A percentile compares a stretch with the other conserved stretches of the same genome.
Conservation (phyloP, 1,139 yeast genomes). For the Magnusiomyces suaveolens region DNA sequence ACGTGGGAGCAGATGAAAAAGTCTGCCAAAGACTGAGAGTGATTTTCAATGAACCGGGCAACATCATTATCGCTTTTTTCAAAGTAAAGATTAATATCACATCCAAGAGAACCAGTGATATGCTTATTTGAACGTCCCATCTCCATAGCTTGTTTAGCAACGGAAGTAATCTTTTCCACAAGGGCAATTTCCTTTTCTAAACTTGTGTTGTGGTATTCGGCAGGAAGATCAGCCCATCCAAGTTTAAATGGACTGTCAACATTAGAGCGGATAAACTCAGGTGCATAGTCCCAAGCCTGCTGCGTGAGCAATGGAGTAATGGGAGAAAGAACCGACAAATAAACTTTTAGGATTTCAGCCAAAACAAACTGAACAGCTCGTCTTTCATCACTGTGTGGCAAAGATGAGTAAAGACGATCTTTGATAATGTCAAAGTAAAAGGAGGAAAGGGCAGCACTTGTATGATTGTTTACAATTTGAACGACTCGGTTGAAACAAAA, state of each 20-base stretch:
- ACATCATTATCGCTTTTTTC: conserved; percentile 17
- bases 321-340: conserved; percentile 64
- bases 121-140: conserved; percentile 39
- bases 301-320: conserved; percentile 75
- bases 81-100: conserved; percentile 38
- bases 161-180: conserved; percentile 42
- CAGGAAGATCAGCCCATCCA: conserved; percentile 37
- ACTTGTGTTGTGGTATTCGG: conserved; percentile 31
- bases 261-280: conserved; percentile 31
- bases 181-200: conserved; percentile 31
- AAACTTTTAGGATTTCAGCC: conserved; percentile 48
- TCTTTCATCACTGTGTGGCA: conserved; percentile 40
- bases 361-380: conserved; percentile 66
- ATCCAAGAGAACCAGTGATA: conserved; percentile 59
- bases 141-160: conserved; percentile 42
- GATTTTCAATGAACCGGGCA: conserved; percentile 22
- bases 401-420: conserved; percentile 63
- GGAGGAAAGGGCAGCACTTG: conserved; percentile 69
- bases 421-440: conserved; percentile 79
- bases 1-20: conserved; percentile 60
- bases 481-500: conserved; percentile 60
- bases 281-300: conserved; percentile 68
- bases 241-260: conserved; percentile 46
- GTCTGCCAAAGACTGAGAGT: conserved; percentile 34
- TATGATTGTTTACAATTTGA: conserved; percentile 56